A percentile compares a stretch with the other conserved stretches of the same genome.
Conservation (phyloP, 495 filamentous ascomycete species). For the Penicillium manginii region DNA sequence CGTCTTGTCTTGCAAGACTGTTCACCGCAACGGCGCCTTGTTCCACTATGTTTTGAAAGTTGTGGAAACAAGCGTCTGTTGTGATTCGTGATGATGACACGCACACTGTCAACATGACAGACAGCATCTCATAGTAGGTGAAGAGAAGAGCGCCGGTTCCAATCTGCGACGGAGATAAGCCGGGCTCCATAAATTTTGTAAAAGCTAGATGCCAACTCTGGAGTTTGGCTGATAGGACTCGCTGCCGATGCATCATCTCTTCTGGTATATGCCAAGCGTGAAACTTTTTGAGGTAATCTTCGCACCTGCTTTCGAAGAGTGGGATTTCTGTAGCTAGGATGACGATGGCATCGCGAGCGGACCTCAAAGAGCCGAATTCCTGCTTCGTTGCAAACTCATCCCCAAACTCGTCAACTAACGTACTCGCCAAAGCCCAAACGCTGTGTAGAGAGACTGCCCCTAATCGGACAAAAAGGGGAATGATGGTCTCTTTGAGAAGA, state of each 20-base stretch:
- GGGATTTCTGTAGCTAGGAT: slow-evolving; percentile 24
- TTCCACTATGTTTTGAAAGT: slow-evolving; percentile 39
- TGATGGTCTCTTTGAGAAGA: slow-evolving; percentile 36
- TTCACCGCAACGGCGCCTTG: slow-evolving; percentile 25
- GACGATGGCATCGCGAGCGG: slow-evolving; percentile 38
- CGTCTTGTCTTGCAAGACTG: slow-evolving; percentile 19
- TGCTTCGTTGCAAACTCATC: not conserved
- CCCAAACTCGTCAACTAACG: slow-evolving; percentile 16
- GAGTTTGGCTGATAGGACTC: slow-evolving; percentile 14
- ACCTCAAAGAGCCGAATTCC: slow-evolving; percentile 31
- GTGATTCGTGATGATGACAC: slow-evolving; percentile 19
- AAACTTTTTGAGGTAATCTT: slow-evolving; percentile 9
- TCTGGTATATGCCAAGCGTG: slow-evolving; percentile 3
- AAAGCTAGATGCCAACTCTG: slow-evolving; percentile 31
- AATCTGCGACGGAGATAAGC: slow-evolving; percentile 17
- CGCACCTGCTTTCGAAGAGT: slow-evolving; percentile 22
- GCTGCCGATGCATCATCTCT: slow-evolving; percentile 18
- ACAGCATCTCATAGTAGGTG: slow-evolving; percentile 30
- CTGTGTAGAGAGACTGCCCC: slow-evolving; percentile 22
- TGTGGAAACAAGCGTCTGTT: slow-evolving; percentile 27
- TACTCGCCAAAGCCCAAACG: slow-evolving; percentile 10
- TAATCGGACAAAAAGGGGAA: slow-evolving; percentile 45
- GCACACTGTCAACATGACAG: slow-evolving; percentile 22
- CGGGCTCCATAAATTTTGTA: slow-evolving; percentile 19
- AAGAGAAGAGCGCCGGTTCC: slow-evolving; percentile 28